Evolutionary conservation across 2,329 filamentous ascomycete species (phyloP).

Genomic region (Trichoderma sp.): DNA sequence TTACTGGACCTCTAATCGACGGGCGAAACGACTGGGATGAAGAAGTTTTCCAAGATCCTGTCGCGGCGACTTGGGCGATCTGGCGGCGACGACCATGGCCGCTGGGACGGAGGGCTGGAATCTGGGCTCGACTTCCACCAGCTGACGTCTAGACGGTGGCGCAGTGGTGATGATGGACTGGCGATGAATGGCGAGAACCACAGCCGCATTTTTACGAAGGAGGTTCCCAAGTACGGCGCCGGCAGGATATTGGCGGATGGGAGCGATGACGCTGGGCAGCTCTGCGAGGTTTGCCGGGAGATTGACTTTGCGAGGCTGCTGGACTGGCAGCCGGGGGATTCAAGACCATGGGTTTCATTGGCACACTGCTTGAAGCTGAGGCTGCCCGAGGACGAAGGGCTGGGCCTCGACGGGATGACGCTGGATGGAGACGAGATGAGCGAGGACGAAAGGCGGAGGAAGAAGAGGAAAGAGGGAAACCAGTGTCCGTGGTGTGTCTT

Average conservation of each 20-base stretch:
- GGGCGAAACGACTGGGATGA: conserved; percentile 32
- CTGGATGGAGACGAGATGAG: neutral
- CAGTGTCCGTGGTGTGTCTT: conserved; percentile 42
- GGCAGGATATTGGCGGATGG: conserved; percentile 34
- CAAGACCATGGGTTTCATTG: conserved; percentile 40
- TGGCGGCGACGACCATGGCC: conserved; percentile 20
- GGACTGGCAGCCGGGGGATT: conserved; percentile 39
- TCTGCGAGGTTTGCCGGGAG: conserved; percentile 37
- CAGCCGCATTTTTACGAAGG: conserved; percentile 6
- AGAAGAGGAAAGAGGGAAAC: neutral
- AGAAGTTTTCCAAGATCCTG: conserved; percentile 41
- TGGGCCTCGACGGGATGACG: neutral
- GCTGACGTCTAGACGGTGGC: conserved; percentile 31
- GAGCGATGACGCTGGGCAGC: conserved; percentile 21
- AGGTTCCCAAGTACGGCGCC: conserved; percentile 28
- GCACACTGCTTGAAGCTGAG: conserved; percentile 30
- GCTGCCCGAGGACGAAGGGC: neutral
- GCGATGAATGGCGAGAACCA: conserved; percentile 19
- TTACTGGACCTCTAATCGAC: neutral
- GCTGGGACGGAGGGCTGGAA: conserved; percentile 27
- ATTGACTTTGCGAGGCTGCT: conserved; percentile 41
- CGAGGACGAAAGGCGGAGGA: neutral
- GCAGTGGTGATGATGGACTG: conserved; percentile 24
- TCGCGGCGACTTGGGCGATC: conserved; percentile 35
- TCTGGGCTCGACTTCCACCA: conserved; percentile 38